These are phyloP conservation scores for Viola pubescens DNA, from an alignment of 441 rosid species.

Conservation along the genomic window DNA sequence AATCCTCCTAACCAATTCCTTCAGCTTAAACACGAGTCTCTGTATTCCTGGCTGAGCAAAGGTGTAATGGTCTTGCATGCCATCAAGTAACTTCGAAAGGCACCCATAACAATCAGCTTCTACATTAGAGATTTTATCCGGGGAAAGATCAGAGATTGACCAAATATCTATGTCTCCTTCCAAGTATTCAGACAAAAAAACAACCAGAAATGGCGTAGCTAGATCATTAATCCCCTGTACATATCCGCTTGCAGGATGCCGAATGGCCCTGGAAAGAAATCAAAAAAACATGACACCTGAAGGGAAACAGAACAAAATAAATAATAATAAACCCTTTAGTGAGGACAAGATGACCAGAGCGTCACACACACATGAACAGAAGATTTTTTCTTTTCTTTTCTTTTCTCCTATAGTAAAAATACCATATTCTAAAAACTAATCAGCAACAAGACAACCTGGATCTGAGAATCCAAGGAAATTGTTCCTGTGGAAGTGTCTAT, in stretches of 20 bases:
- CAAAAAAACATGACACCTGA: conserved; percentile 15
- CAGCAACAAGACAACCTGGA: not conserved
- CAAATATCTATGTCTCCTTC: conserved; percentile 72
- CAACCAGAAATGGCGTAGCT: conserved; percentile 90
- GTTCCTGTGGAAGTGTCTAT: too few relatives aligned
- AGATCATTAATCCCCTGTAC: conserved; percentile 98
- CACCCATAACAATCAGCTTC: conserved; percentile 99
- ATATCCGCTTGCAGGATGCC: conserved; percentile 98
- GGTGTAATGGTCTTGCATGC: conserved; percentile 99
- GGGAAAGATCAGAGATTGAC: conserved; percentile 65
- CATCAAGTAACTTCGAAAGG: conserved; percentile 90
- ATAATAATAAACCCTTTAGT: conserved; percentile 6
- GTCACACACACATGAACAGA: too few relatives aligned
- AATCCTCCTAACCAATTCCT: conserved; percentile 89
- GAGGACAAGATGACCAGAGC: not conserved
- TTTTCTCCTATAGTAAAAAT: not conserved
- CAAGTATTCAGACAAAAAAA: conserved; percentile 83
- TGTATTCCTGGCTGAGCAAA: conserved; percentile 99
- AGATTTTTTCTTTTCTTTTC: conserved; percentile 1
- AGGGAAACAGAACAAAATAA: conserved; percentile 10
- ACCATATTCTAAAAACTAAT: not conserved
- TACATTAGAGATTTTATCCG: conserved; percentile 52
- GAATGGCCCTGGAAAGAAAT: conserved; percentile 72
- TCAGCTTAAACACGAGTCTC: conserved; percentile 94
- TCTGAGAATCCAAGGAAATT: too few relatives aligned